phyloP scores from a whole-genome alignment of 2,329 filamentous ascomycete genomes.

The Microsporum ferrugineum region DNA sequence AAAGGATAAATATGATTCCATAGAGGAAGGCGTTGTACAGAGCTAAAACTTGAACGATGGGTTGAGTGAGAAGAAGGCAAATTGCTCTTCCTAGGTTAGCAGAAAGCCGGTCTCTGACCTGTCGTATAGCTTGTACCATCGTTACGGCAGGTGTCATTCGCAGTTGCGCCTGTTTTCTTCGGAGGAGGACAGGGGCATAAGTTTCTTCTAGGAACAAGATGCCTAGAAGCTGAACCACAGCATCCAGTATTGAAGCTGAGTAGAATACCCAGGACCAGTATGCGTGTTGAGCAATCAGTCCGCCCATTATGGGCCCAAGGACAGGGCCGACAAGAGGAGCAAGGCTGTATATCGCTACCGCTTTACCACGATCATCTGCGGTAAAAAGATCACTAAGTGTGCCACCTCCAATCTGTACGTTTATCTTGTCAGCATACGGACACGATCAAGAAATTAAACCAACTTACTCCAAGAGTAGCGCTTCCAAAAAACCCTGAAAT shows the following conservation, averaged over 20 bases:
- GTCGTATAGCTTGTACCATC: slow-evolving; percentile 9
- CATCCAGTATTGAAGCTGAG: slow-evolving; percentile 33
- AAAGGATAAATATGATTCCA: slow-evolving; percentile 51
- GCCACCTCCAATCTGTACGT: slow-evolving; percentile 18
- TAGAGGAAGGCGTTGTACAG: slow-evolving; percentile 49
- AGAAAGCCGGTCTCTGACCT: slow-evolving; percentile 3
- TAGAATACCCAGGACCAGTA: slow-evolving; percentile 67
- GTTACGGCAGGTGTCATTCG: slow-evolving; percentile 36
- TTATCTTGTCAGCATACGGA: background rate
- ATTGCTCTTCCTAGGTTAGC: background rate
- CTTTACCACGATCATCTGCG: slow-evolving; percentile 51
- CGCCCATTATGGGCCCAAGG: slow-evolving; percentile 50
- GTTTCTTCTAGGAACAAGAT: slow-evolving; percentile 34
- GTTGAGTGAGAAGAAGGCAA: slow-evolving; percentile 44
- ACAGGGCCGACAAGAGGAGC: slow-evolving; percentile 55
- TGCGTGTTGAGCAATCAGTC: slow-evolving; percentile 51
- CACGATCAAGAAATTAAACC: background rate
- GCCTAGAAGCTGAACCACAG: slow-evolving; percentile 21
- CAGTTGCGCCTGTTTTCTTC: slow-evolving; percentile 29
- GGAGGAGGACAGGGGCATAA: slow-evolving; percentile 36
- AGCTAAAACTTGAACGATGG: slow-evolving; percentile 48
- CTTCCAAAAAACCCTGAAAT: slow-evolving; percentile 49
- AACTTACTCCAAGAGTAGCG: slow-evolving; percentile 41
- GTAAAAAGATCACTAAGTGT: slow-evolving; percentile 45
- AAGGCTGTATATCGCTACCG: slow-evolving; percentile 52